Conservation (phyloP, 176 grass and related monocot genomes). For the Ananas comosus region DNA sequence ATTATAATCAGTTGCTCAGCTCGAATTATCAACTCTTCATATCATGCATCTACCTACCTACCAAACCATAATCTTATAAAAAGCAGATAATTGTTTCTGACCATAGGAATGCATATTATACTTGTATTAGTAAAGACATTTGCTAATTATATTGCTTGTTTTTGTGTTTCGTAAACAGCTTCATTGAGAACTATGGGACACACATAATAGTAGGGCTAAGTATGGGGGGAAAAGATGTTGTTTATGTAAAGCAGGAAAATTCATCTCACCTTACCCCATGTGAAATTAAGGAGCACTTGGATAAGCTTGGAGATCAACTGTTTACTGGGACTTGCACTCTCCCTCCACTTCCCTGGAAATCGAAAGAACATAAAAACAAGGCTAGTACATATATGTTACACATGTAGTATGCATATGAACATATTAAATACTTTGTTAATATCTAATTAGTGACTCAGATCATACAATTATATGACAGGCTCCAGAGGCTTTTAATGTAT, state of each 20-base stretch:
- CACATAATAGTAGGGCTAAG: slow-evolving; percentile 67
- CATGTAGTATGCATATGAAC: background rate
- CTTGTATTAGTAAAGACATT: background rate
- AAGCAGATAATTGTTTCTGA: background rate
- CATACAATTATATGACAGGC: slow-evolving; percentile 28
- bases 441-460: background rate
- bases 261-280: slow-evolving; percentile 48
- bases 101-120: slow-evolving; percentile 1
- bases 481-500: slow-evolving; percentile 74
- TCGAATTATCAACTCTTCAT: too few relatives aligned
- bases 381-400: slow-evolving; percentile 14
- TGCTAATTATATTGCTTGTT: background rate
- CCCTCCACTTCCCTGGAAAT: slow-evolving; percentile 44
- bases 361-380: slow-evolving; percentile 62
- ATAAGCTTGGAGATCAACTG: slow-evolving; percentile 73
- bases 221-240: slow-evolving; percentile 82
- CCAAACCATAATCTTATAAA: background rate
- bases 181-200: slow-evolving; percentile 82
- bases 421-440: background rate
- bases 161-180: slow-evolving; percentile 27
- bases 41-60: background rate
- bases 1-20: too few relatives aligned
- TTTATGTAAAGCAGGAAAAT: slow-evolving; percentile 77
- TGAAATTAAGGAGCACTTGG: slow-evolving; percentile 68
- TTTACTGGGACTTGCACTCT: slow-evolving; percentile 74